A percentile compares a stretch with the other conserved stretches of the same genome.
phyloP scores from a whole-genome alignment of 306 rosid genomes.

The Acacia confusa region DNA sequence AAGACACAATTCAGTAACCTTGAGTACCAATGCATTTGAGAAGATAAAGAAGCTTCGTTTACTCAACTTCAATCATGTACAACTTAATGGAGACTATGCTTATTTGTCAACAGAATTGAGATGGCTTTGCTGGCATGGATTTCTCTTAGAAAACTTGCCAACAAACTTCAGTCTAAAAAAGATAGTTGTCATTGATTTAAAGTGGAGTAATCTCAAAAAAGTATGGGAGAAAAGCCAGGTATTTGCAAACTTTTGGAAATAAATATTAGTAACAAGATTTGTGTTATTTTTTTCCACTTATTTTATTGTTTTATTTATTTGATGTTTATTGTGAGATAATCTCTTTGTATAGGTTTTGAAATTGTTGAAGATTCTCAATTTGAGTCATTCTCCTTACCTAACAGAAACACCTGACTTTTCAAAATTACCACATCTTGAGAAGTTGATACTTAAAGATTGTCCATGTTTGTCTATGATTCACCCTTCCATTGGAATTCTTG shows the following conservation, averaged over 20 bases:
- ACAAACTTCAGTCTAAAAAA: neutral
- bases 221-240: neutral
- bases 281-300: neutral
- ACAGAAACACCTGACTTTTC: neutral
- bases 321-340: too few relatives aligned
- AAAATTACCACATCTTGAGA: neutral
- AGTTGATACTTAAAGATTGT: neutral
- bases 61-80: neutral
- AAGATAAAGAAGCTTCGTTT: neutral
- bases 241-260: too few relatives aligned
- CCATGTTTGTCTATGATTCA: neutral
- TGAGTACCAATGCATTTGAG: neutral
- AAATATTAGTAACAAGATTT: too few relatives aligned
- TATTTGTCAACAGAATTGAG: neutral
- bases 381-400: neutral
- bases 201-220: neutral
- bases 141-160: neutral
- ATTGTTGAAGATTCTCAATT: neutral
- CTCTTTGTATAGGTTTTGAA: neutral
- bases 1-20: neutral
- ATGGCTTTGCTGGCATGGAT: neutral
- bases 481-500: neutral
- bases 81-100: neutral
- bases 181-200: neutral
- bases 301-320: too few relatives aligned